A percentile compares a stretch with the other conserved stretches of the same genome.
phyloP scores from a whole-genome alignment of 345 rosid genomes.

The Lumnitzera racemosa region DNA sequence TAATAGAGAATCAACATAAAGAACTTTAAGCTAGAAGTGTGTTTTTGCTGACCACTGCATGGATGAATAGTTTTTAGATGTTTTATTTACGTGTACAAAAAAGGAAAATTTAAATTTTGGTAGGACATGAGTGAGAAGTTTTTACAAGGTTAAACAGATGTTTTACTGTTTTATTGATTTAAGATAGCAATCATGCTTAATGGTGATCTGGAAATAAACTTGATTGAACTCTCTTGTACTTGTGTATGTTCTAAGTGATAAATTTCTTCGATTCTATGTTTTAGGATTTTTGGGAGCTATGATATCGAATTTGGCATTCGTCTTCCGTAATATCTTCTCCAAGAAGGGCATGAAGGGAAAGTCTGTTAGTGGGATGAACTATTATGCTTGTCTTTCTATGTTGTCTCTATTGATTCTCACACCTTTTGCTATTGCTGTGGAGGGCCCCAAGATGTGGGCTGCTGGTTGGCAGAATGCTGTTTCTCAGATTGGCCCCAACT shows the following conservation, averaged over 20 bases:
- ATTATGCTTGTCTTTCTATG: slow-evolving; percentile 87
- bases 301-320: slow-evolving; percentile 94
- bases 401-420: slow-evolving; percentile 75
- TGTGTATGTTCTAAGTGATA: neutral
- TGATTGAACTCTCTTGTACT: no score
- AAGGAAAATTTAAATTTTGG: no score
- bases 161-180: no score
- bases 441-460: slow-evolving; percentile 94
- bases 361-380: slow-evolving; percentile 93
- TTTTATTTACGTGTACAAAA: no score
- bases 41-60: neutral
- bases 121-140: no score
- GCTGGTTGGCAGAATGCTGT: slow-evolving; percentile 78
- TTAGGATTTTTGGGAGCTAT: slow-evolving; percentile 98
- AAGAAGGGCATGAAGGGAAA: slow-evolving; percentile 97
- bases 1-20: no score
- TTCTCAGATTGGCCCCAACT: slow-evolving; percentile 74
- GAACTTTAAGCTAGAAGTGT: neutral
- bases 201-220: no score
- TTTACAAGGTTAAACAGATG: no score
- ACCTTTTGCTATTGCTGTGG: slow-evolving; percentile 90
- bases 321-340: slow-evolving; percentile 85
- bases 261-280: slow-evolving; percentile 8
- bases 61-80: neutral
- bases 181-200: no score